Evolutionary conservation across 805 yeast genomes (phyloP), one percentile per base, ranked within the genome.

Genomic region (Metschnikowia vanudenii): DNA sequence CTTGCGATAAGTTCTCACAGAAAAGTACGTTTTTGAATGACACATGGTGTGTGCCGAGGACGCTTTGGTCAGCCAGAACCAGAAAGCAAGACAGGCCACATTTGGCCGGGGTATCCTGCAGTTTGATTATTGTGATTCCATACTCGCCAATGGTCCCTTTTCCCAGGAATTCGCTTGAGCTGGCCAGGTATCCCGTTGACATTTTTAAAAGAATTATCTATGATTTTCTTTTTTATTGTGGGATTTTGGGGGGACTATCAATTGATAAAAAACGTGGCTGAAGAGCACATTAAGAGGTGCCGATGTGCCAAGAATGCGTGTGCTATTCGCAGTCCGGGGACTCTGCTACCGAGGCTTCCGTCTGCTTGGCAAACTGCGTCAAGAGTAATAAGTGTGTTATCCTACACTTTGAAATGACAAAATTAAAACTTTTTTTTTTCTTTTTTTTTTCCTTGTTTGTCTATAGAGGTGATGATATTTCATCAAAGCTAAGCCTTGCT

Each of bases 1-100:
- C 45, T 7, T 38, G 33, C 2, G 50, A 20, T 9, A 37, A 30
- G n/a, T 44, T 36, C 32, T 42, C 39, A 35, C 55, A 45, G 44
- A 42, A 51, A 10, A 55, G 32, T 22, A 55, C 51, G 37, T 53
- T 46, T 20, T 41, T 40, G 39, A 31, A 51, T 6, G 56, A 46
- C 12, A 54, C 41, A 22, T 47, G 47, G 13, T 17, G 19, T 13
- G 42, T 32, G 18, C 31, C 39, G 6, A 32, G n/a, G n/a, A 9
- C 18, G 18, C 19, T 31, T 7, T 22, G n/a, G 7, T 43, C 46
- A 8, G 40, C 14, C 14, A 12, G 31, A 30, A 6, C n/a, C 42
- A 32, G 34, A 14, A 37, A 38, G 30, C 46, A 43, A 37, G 41
- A n/a, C 24, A 31, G 19, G 11, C 38, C 34, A 22, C 42, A 32